Percentiles rank a stretch among this genome's conserved stretches.
Evolutionary conservation across 495 filamentous ascomycete genomes (phyloP).

Genomic region (Copromyces sp.): DNA sequence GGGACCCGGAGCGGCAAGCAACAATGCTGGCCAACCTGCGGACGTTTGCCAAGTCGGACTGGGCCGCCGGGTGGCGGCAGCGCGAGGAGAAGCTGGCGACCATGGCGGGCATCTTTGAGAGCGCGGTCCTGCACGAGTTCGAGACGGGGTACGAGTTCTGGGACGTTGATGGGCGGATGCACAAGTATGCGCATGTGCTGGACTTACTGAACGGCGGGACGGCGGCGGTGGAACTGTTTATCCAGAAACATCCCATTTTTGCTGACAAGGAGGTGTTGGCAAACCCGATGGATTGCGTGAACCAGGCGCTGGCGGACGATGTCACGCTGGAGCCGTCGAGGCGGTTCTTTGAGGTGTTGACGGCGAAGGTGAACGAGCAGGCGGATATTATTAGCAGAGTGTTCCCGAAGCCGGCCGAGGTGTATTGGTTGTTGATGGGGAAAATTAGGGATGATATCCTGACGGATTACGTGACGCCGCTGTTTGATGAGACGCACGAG

Average conservation of each 20-base stretch:
- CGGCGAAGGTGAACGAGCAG: slow-evolving; percentile 72
- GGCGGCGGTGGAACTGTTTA: slow-evolving; percentile 71
- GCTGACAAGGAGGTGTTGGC: slow-evolving; percentile 60
- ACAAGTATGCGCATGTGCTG: slow-evolving; percentile 77
- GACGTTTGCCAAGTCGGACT: slow-evolving; percentile 71
- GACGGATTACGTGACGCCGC: slow-evolving; percentile 70
- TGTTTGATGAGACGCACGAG: slow-evolving; percentile 85
- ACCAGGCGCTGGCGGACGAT: slow-evolving; percentile 45
- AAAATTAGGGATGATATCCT: slow-evolving; percentile 78
- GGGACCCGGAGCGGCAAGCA: slow-evolving; percentile 81
- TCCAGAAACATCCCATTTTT: slow-evolving; percentile 78
- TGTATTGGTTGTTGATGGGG: slow-evolving; percentile 67
- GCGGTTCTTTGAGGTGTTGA: slow-evolving; percentile 66
- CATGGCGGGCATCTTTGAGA: slow-evolving; percentile 83
- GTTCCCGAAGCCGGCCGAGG: slow-evolving; percentile 67
- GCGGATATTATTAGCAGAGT: slow-evolving; percentile 70
- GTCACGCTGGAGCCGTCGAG: slow-evolving; percentile 70
- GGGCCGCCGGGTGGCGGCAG: slow-evolving; percentile 58
- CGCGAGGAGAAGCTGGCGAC: slow-evolving; percentile 58
- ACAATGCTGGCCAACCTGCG: slow-evolving; percentile 72
- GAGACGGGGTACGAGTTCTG: slow-evolving; percentile 82
- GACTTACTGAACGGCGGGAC: slow-evolving; percentile 71
- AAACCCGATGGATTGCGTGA: slow-evolving; percentile 73
- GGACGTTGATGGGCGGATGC: slow-evolving; percentile 83
- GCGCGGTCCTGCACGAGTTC: slow-evolving; percentile 80